Conservation (phyloP, 306 rosid genomes). For the Casuarina cunninghamiana region DNA sequence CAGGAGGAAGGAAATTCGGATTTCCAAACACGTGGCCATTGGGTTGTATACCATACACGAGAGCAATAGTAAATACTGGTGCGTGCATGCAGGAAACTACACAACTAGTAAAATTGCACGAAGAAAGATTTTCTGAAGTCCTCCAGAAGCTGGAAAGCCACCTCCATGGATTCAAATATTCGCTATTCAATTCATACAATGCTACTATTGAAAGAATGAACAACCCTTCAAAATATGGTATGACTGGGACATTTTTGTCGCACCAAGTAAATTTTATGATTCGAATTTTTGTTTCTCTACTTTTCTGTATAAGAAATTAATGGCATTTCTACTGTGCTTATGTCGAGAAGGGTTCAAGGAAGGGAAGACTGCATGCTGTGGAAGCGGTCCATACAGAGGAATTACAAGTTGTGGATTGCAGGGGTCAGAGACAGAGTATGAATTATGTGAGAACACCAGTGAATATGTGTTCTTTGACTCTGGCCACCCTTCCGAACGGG, state of each 20-base stretch:
- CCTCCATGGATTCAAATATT: slow-evolving; percentile 37
- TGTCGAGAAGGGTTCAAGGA: slow-evolving; percentile 35
- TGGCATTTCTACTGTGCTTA: too few species aligned
- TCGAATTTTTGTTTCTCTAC: background rate
- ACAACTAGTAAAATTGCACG: slow-evolving; percentile 28
- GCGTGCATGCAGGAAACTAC: slow-evolving; percentile 22
- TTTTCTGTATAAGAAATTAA: background rate
- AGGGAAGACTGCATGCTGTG: slow-evolving; percentile 39
- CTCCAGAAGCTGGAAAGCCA: slow-evolving; percentile 23
- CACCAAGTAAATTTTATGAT: background rate
- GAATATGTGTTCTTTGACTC: slow-evolving; percentile 43
- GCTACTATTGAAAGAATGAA: slow-evolving; percentile 10
- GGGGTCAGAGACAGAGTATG: slow-evolving; percentile 23
- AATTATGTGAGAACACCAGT: slow-evolving; percentile 29
- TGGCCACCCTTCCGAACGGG: slow-evolving; percentile 32
- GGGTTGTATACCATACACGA: slow-evolving; percentile 23
- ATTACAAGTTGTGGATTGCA: slow-evolving; percentile 33
- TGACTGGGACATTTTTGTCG: background rate
- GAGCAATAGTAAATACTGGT: slow-evolving; percentile 6
- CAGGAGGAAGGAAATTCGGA: slow-evolving; percentile 52
- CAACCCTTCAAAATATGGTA: slow-evolving; percentile 37
- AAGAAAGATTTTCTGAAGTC: slow-evolving; percentile 14
- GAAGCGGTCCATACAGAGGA: slow-evolving; percentile 37
- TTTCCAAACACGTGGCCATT: slow-evolving; percentile 24
- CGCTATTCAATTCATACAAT: slow-evolving; percentile 19